phyloP scores from a whole-genome alignment of 495 filamentous ascomycete genomes.

The Penicillium manginii region DNA sequence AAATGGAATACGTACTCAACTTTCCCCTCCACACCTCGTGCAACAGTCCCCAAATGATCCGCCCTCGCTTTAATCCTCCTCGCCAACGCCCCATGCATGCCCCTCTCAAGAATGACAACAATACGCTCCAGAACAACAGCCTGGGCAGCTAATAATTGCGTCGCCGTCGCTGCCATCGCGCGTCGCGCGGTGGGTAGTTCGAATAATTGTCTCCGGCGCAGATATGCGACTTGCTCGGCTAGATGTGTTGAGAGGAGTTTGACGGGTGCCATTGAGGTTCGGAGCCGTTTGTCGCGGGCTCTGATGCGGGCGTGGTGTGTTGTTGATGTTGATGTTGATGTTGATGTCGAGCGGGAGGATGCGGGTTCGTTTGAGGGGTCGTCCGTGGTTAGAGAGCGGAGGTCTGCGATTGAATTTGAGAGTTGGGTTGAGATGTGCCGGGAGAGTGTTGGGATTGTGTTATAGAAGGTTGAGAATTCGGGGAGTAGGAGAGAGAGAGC shows the following conservation, averaged over 20 bases:
- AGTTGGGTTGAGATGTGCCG: conserved; percentile 32
- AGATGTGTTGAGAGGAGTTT: conserved; percentile 33
- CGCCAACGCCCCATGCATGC: conserved; percentile 68
- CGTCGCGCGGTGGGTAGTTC: conserved; percentile 39
- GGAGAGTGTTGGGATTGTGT: conserved; percentile 34
- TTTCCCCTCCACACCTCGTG: conserved; percentile 55
- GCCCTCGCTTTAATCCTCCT: conserved; percentile 56
- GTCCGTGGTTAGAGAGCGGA: conserved; percentile 31
- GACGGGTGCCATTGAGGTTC: conserved; percentile 29
- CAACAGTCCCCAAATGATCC: conserved; percentile 63
- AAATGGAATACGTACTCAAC: conserved; percentile 46
- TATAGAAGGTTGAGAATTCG: conserved; percentile 44
- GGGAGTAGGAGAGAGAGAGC: conserved; percentile 39
- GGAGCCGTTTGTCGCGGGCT: conserved; percentile 33
- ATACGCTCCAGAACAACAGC: conserved; percentile 43
- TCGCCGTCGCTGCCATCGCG: conserved; percentile 43
- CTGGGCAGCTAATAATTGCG: conserved; percentile 36
- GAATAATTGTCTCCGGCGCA: conserved; percentile 37
- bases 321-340: conserved; percentile 4
- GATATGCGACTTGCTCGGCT: conserved; percentile 23
- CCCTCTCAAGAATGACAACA: conserved; percentile 54
- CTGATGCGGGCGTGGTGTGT: conserved; percentile 30
- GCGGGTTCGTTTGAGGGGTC: conserved; percentile 22
- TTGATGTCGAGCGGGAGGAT: too few species aligned
- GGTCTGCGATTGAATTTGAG: conserved; percentile 28